Base-by-base conservation (phyloP, 2,329 filamentous ascomycete species). In the Fusarium albidum region DNA sequence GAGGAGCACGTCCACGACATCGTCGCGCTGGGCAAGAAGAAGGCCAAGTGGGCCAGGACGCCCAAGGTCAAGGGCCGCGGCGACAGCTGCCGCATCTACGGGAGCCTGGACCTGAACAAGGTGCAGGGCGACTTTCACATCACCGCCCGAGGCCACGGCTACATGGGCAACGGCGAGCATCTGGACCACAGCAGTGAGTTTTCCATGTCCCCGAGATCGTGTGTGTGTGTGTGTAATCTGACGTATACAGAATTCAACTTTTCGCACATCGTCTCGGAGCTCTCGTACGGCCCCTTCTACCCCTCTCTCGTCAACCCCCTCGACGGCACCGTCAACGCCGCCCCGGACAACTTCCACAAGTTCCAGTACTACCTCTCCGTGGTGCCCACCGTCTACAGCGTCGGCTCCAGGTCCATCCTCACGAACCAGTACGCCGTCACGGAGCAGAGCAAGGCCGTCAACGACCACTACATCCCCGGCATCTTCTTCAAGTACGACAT, bases 401-500 rank as follows among this genome's bases (percentile, higher is more conserved):
- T 89, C 54, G 81, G 80, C 39, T 72, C 75, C 27, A 83, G 84
- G 67, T 88, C 86, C 47, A 86, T 99, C 70, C 85, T 89, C 74
- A 98, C 95, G 13, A 99, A 99, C 79, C 95, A 99, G 75, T 99
- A 99, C 78, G 95, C 94, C 55, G 95, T 96, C 1, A 98, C 93
- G 1, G 91, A 93, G 70, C 93, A 98, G 78, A 89, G 84, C 65
- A 85, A 87, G 67, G 77, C 80, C 29, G 82, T 96, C 34, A 78
- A 81, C 48, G 89, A 96, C 67, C 86, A 80, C 64, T 59, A 79
- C 52, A 84, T 97, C 1, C 95, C 95, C 0, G 95, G 95, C 27
- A 86, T 99, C 57, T 99, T 98, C 72, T 91, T 99, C 83, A 99
- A 98, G 78, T 99, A 96, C 77, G 94, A 98, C 72, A 97, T 99